Base-by-base conservation (phyloP, 495 filamentous ascomycete genomes). In the Trichocladium antarcticum region DNA sequence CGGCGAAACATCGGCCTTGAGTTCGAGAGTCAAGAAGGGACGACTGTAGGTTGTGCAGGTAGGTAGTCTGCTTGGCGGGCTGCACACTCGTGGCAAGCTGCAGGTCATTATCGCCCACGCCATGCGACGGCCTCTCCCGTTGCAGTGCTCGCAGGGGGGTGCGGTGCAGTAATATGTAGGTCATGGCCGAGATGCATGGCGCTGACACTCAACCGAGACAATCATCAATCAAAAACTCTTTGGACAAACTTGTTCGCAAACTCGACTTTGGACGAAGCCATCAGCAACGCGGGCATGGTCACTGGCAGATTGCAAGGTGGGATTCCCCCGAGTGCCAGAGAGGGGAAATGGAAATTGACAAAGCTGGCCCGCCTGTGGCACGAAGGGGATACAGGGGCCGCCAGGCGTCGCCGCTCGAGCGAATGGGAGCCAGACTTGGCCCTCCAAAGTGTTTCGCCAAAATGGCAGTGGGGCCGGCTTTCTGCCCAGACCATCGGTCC, bases 381-480 rank as follows among this genome's bases (percentile, higher is more conserved):
- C 44, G 44, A 47, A 31, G 36, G 41, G 49, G 24, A 34, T 27
- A 37, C 39, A 56, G 54, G 57, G 53, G 47, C 45, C 28, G 40
- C 53, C 45, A 49, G 56, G 46, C 53, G 35, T 41, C 32, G 53
- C 10, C 37, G 41, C 21, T 51, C 49, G 36, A 49, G 50, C 52
- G 32, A 65, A 65, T 65, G 22, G 37, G 49, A 44, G 46, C 38
- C 42, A n/a, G 29, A 11, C 17, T 20, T 62, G 46, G 37, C 53
- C 51, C 56, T 54, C 54, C 53, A 51, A 20, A 16, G 50, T 40
- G 60, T 63, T 59, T 65, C 60, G 60, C 57, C 57, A 60, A 60
- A 34, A 60, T 44, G 42, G 41, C 53, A 47, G 45, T 52, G 51
- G 54, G 45, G 46, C 60, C 51, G 40, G 46, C 37, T 15, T 52